Conservation (phyloP, 2,329 filamentous ascomycete species). For the Karstenula rhodostoma region DNA sequence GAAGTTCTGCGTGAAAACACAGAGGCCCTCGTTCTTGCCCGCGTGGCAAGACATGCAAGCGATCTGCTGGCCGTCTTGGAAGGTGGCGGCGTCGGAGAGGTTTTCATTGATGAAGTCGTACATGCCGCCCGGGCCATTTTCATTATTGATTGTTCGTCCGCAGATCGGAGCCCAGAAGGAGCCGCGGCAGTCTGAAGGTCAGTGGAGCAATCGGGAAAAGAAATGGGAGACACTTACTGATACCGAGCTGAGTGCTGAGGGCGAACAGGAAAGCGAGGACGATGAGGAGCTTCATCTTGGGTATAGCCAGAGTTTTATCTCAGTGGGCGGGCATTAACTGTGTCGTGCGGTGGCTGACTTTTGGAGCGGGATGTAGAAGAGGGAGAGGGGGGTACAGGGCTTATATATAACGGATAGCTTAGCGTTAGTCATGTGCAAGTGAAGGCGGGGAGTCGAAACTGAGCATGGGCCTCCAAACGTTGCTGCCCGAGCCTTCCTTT, state of each 20-base stretch:
- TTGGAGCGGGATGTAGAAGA: background rate
- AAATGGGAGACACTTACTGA: background rate
- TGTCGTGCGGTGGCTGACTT: background rate
- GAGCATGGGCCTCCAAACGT: background rate
- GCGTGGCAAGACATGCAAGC: slow-evolving; percentile 9
- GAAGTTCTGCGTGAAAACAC: slow-evolving; percentile 3
- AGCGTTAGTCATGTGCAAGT: background rate
- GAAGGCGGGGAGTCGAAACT: background rate
- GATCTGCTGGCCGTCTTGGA: slow-evolving; percentile 1
- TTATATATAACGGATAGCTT: background rate
- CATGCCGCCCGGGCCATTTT: slow-evolving; percentile 5
- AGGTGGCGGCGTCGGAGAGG: background rate
- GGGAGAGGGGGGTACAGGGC: background rate
- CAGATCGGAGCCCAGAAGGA: background rate
- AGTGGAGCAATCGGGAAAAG: background rate
- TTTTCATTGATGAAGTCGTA: background rate
- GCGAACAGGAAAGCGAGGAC: background rate
- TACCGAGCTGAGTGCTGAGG: background rate
- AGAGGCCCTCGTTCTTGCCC: background rate
- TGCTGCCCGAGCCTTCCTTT: too few relatives aligned
- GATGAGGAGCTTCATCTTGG: background rate
- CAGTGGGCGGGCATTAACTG: background rate
- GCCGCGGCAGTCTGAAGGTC: slow-evolving; percentile 3
- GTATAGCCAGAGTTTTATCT: background rate
- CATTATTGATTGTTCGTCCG: slow-evolving; percentile 11